Base-by-base conservation (phyloP, 176 grass and related monocot species). In the Bromus sterilis region DNA sequence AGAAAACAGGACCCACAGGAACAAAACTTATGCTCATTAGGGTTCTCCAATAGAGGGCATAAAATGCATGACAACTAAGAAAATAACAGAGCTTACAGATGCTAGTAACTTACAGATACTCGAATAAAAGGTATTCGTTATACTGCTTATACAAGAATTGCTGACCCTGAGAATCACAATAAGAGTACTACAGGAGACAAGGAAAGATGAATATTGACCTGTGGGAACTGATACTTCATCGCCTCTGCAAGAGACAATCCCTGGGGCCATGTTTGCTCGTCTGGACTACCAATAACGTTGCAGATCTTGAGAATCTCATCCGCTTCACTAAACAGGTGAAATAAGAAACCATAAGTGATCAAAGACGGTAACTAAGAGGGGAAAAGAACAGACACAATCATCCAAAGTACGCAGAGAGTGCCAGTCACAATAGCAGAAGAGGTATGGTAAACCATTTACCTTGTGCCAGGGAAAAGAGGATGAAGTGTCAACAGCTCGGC, bases 301-400 rank as follows among this genome's bases (percentile, higher is more conserved):
- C 97, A 96, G 36, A 99, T 99, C 86, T 93, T 99, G 62, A 91
- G 79, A 83, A 99, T 96, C 70, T 99, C 91, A 63, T 99, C 97
- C 8, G 86, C 85, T 95, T 99, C 97, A 79, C 97, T 99, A 81
- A 56, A 90, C 46, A 59, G 36, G 36, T 75, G 39, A 56, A 61
- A 86, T 32, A 82, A 79, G 18, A 60, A 68, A 84, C 58, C 4
- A 49, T 4, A 21, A 18, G 29, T 86, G 69, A 89, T 59, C 20
- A 62, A 82, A 76, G 56, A 58, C 11, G 57, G n/a, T 29, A 56
- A 82, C 25, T 46, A 66, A 21, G 24, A 65, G 11, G 42, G 11
- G 36, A 36, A 28, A 72, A 56, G 1, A 78, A 67, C n/a, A 61
- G 16, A 28, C 2, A 53, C 28, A 80, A 36, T 68, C 66, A 51